phyloP scores from a whole-genome alignment of 164 flowering plant genomes.

The Echeveria elegans region DNA sequence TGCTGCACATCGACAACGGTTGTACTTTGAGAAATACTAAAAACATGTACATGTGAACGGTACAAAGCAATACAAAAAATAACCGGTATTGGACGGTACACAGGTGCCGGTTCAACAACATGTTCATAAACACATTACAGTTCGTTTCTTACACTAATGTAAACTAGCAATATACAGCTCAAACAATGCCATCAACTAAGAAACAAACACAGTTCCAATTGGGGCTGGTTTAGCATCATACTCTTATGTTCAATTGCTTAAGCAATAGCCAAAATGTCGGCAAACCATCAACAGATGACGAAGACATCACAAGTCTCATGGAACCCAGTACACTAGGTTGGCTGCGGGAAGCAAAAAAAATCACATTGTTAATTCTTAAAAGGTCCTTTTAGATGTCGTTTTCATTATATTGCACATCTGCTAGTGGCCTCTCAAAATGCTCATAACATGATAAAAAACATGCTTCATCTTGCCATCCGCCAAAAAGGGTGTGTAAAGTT shows the following conservation, averaged over 20 bases:
- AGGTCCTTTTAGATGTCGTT: not conserved
- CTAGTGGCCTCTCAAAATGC: not conserved
- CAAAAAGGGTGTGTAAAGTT: not conserved
- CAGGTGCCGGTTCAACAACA: not conserved
- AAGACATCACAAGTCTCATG: not conserved
- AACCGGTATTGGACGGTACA: not conserved
- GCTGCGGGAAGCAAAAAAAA: not conserved
- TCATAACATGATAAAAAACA: not conserved
- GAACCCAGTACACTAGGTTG: not conserved
- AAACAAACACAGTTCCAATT: too few relatives aligned
- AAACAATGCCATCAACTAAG: not conserved
- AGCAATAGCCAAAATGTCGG: not conserved
- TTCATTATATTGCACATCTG: not conserved
- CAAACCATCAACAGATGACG: not conserved
- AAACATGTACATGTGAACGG: not conserved
- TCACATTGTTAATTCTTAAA: not conserved
- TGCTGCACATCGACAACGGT: constrained; percentile 34
- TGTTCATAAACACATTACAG: not conserved
- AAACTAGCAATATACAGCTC: not conserved
- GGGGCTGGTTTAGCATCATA: not conserved
- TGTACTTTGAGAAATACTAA: not conserved
- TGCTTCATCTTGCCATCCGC: not conserved
- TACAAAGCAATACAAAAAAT: not conserved
- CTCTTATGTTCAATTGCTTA: not conserved
- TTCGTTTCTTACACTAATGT: not conserved